Percentiles rank a stretch among this genome's conserved stretches.
These are phyloP conservation scores for Mortierella sp. DNA, from an alignment of 371 early-diverging fungal species.

Conservation along the genomic window DNA sequence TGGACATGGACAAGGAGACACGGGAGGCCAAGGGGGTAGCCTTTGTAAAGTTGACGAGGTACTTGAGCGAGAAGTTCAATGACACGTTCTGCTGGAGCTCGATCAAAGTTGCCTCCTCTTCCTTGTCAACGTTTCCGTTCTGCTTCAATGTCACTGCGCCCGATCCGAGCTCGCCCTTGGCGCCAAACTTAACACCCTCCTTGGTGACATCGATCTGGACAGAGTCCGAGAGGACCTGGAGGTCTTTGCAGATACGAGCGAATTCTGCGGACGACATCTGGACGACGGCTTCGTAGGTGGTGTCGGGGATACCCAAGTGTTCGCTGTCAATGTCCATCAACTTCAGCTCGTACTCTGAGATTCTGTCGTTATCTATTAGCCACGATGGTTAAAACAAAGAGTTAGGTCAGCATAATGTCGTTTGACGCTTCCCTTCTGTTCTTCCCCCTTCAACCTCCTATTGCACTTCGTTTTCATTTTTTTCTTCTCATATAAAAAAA, in stretches of 20 bases:
- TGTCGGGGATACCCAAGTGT: constrained; percentile 96
- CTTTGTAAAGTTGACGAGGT: constrained; percentile 95
- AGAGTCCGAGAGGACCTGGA: constrained; percentile 89
- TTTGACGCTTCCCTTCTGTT: not conserved
- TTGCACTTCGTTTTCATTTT: not conserved
- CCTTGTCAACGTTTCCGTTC: constrained; percentile 83
- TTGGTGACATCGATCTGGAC: constrained; percentile 92
- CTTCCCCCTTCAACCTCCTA: not conserved
- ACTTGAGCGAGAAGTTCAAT: constrained; percentile 94
- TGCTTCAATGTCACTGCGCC: constrained; percentile 90
- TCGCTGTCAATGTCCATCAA: constrained; percentile 98
- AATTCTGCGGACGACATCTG: constrained; percentile 93
- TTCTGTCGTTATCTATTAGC: constrained; percentile 81
- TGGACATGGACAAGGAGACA: constrained; percentile 87
- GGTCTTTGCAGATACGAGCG: constrained; percentile 92
- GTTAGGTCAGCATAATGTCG: not conserved
- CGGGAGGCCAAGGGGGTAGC: constrained; percentile 88
- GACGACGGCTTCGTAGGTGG: constrained; percentile 92
- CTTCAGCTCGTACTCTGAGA: constrained; percentile 96
- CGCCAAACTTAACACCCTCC: constrained; percentile 93
- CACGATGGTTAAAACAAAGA: not conserved
- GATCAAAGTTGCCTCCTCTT: constrained; percentile 82
- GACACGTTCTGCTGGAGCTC: constrained; percentile 84
- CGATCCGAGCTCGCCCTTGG: constrained; percentile 92
- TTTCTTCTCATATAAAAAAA: not conserved